phyloP scores from a whole-genome alignment of 2,329 filamentous ascomycete genomes.

The Talaromyces rugulosus region DNA sequence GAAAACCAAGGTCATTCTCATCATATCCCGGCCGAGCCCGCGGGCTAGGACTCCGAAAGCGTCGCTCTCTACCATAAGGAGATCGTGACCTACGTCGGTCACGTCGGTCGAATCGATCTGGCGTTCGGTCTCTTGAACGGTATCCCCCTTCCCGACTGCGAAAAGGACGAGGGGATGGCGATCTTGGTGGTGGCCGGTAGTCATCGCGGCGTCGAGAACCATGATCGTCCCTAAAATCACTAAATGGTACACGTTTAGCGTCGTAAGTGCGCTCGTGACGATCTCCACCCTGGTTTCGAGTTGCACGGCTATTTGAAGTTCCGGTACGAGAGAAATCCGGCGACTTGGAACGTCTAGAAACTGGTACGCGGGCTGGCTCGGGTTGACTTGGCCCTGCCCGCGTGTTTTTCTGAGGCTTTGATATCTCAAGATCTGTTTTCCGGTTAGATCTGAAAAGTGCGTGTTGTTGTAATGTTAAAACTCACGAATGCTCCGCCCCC shows the following conservation, averaged over 20 bases:
- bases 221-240: slow-evolving; percentile 50
- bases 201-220: slow-evolving; percentile 54
- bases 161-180: slow-evolving; percentile 56
- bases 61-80: slow-evolving; percentile 60
- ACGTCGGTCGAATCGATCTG: slow-evolving; percentile 50
- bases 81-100: slow-evolving; percentile 66
- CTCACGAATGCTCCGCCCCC: slow-evolving; percentile 92
- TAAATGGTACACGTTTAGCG: slow-evolving; percentile 33
- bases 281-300: slow-evolving; percentile 29
- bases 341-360: slow-evolving; percentile 56
- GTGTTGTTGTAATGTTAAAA: slow-evolving; percentile 14
- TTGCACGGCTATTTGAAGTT: slow-evolving; percentile 23
- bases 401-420: slow-evolving; percentile 78
- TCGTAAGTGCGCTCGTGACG: slow-evolving; percentile 42
- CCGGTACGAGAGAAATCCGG: slow-evolving; percentile 54
- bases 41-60: slow-evolving; percentile 68
- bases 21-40: slow-evolving; percentile 51
- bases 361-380: slow-evolving; percentile 32
- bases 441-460: slow-evolving; percentile 5
- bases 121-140: slow-evolving; percentile 39
- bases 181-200: slow-evolving; percentile 61
- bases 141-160: slow-evolving; percentile 62
- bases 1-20: slow-evolving; percentile 61
- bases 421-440: slow-evolving; percentile 74
- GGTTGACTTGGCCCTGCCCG: slow-evolving; percentile 47